A percentile compares a stretch with the other conserved stretches of the same genome.
These are phyloP conservation scores for Amauroascus verrucosus DNA, from an alignment of 2,329 filamentous ascomycete genomes.

Conservation along the genomic window DNA sequence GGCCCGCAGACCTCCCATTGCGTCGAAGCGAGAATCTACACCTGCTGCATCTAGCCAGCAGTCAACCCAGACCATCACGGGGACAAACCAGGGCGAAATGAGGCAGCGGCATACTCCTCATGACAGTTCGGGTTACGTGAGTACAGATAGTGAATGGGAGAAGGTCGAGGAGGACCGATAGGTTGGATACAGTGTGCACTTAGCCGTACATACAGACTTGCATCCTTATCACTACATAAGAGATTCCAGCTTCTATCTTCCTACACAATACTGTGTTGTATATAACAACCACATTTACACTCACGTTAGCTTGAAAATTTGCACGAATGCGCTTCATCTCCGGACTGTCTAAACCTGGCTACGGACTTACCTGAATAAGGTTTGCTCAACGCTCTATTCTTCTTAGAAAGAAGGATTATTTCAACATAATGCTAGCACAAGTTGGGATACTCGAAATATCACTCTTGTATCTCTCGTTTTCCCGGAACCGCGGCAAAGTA, in stretches of 20 bases:
- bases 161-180: constrained; percentile 60
- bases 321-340: no score
- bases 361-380: no score
- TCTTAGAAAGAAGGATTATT: neutral
- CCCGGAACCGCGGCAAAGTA: no score
- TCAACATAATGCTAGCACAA: neutral
- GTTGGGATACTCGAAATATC: no score
- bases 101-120: constrained; percentile 35
- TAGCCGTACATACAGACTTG: constrained; percentile 4
- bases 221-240: neutral
- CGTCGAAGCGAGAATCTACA: constrained; percentile 27
- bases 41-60: constrained; percentile 29
- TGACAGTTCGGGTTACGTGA: constrained; percentile 48
- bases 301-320: no score
- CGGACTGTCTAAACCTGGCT: no score
- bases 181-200: neutral
- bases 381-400: neutral
- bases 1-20: constrained; percentile 6
- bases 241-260: neutral
- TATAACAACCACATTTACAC: neutral
- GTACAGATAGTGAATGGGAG: constrained; percentile 87
- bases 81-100: constrained; percentile 23
- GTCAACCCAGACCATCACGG: neutral
- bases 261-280: neutral
- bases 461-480: no score